Evolutionary conservation across 2,329 filamentous ascomycete genomes (phyloP), one percentile per base, ranked within the genome.

Genomic region (Pseudocercospora ulei): DNA sequence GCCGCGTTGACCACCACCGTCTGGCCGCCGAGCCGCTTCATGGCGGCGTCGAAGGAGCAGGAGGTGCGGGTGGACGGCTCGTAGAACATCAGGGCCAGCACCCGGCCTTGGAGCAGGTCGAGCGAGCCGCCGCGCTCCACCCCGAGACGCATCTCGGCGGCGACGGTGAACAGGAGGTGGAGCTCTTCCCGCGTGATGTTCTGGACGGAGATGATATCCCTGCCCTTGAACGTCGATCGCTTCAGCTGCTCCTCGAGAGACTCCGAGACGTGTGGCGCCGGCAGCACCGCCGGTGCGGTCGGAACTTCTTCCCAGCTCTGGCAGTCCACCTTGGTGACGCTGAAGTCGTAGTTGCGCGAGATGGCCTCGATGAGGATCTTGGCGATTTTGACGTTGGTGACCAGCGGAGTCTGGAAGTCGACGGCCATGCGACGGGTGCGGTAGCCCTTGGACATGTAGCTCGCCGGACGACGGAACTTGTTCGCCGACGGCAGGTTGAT

Each of bases 401-500:
- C 88, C 44, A 98, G 70, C 42, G 90, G 90, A 38, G 90, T 93
- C 67, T 96, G 88, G 67, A 95, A 84, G 65, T 95, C 90, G 26
- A 98, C 90, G 22, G 90, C 90, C 87, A 98, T 95, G 63, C 90
- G 80, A 62, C 90, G 78, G 39, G 90, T 96, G 58, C 83, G 81
- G 67, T 98, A 98, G 44, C 90, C 90, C 68, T 90, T 90, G 65
- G 83, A 92, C 80, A 98, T 92, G 67, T 96, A 98, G 70, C 86
- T 98, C 55, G 90, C 90, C 19, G 90, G 90, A 51, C 90, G 79
- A 54, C 90, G 78, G 72, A 92, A 98, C 63, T 87, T 83, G 70
- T 98, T 98, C 75, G 76, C 94, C 7, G 90, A 96, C n/a, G 90
- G 90, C 64, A 98, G 65, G 65, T 98, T 98, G 77, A 98, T 95